Base-by-base conservation (phyloP, 2,329 filamentous ascomycete species). In the Colletotrichum acutatum region DNA sequence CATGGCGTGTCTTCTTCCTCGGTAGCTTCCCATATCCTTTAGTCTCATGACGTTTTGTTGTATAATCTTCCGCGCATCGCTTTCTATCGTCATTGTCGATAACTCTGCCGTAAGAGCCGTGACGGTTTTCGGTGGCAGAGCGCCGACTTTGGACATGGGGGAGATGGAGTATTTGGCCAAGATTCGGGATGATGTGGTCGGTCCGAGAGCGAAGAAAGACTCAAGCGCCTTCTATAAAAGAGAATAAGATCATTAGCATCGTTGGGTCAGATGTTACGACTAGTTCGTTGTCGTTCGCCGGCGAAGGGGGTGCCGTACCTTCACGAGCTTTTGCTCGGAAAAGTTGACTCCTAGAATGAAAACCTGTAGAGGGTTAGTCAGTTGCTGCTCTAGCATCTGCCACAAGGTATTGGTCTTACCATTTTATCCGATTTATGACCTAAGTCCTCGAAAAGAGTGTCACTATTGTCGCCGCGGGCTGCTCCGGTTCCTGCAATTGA, bases 11-110 rank as follows among this genome's bases (percentile, higher is more conserved):
- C 97, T 88, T 82, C 94, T 92, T 76, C 97, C 97, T 66, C 97
- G 88, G 81, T 97, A 97, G 4, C 93, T 92, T 62, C 95, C 95
- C 86, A 98, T 98, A 78, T 98, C 95, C 81, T 93, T 94, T 82
- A 99, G 79, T 72, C 96, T 88, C 80, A 88, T 88, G 77, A 99
- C 97, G 79, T 98, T 97, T 62, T 98, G 94, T 78, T 92, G 89
- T 49, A 98, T 84, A 72, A 94, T 86, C 80, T 93, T 90, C 79
- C 91, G 88, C 75, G 97, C 88, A 79, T 98, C 95, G 82, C 93
- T 97, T 83, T 98, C 97, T 78, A 98, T 94, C 73, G 93, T 97
- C 94, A 99, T 95, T 67, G 91, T 92, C 19, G 95, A 94, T 53
- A 99, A 87, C 79, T 97, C 94, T 63, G 93, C 93, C 26, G 93